Evolutionary conservation across 768 basidiomycete genomes (phyloP), one percentile per base, ranked within the genome.

Genomic region (Aureoboletus auriporus): DNA sequence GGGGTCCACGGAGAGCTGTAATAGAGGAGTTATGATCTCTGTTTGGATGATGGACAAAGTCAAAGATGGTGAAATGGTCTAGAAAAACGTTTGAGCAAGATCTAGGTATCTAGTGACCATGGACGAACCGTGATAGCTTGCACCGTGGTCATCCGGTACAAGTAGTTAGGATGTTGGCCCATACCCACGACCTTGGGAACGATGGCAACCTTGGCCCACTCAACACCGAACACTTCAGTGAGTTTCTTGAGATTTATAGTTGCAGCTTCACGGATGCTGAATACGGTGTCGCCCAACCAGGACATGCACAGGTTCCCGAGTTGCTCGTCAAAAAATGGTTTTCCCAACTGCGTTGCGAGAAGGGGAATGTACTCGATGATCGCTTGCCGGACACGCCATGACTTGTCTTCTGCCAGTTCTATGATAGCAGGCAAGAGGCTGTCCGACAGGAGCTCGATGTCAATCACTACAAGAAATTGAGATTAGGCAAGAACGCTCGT

Each of bases 341-440:
- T 91, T 46, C 96, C 96, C 48, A 99, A 80, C 66, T 99, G 96
- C n/a, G 87, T 93, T 37, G 96, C 94, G 39, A 99, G 86, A 17
- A 98, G 81, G n/a, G 96, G 96, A 59, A 99, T 89, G 72, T 99
- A 97, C 70, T 98, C 96, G 69, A 99, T 99, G 73, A 99, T 98
- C 8, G 96, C 96, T 69, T 99, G 96, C 58, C 96, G 87, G 16
- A 99, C 95, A 27, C 96, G 88, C 96, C 96, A 99, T 52, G 96
- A 96, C 67, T 98, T 99, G 75, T 99, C 96, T 69, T 98, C 95
- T 8, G 96, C 96, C 30, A 99, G 77, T 64, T 98, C 91, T 53
- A 98, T 89, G 56, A 99, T 98, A 33, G 96, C 96, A 8, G 96
- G 96, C 28, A 99, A 80, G 33, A 99, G 85, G 56, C 91, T 94